Evolutionary conservation across 257 asterid species (phyloP), one percentile per base, ranked within the genome.

Genomic region (Striga asiatica): DNA sequence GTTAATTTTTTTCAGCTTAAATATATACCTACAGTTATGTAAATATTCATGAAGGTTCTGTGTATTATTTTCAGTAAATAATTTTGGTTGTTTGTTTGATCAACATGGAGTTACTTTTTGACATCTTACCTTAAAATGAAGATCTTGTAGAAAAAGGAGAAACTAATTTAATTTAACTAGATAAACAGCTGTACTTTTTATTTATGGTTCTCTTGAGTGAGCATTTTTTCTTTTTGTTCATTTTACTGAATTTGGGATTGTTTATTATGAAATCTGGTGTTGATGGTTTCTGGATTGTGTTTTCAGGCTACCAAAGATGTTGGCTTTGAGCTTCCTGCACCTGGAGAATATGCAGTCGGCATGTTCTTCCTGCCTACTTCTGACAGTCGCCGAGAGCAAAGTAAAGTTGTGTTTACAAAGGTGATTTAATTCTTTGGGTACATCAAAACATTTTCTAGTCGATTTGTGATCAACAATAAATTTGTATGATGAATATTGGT

Each of bases 281-380:
- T 60, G 25, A 61, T 43, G 17, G 42, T 41, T 43, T 45, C 29
- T 21, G 58, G 43, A 38, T 32, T 12, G 21, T 60, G 8, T 28
- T 48, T 5, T 56, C 80, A 92, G 98, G 95, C 75, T 60, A 70
- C 72, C 47, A 82, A 76, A 67, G 87, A 74, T 71, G 77, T 75
- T 35, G 95, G 94, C 37, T 88, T 88, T 74, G 93, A 82, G 70
- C 74, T 88, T 31, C 99, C 99, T 22, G 86, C 95, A 31, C 83
- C 83, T 3, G 95, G 94, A 11, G 81, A 85, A 56, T 92, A 88
- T 71, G 97, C 99, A 12, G 93, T 92, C 45, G 99, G 99, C 71
- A 84, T 92, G 99, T 84, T 92, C 66, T 92, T 92, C 86, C 75
- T 92, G 80, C 99, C 99, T 60, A 84, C 88, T 31, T 84, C 94